Conservation (phyloP, 129 eudicot genomes). For the Cynara cardunculus region DNA sequence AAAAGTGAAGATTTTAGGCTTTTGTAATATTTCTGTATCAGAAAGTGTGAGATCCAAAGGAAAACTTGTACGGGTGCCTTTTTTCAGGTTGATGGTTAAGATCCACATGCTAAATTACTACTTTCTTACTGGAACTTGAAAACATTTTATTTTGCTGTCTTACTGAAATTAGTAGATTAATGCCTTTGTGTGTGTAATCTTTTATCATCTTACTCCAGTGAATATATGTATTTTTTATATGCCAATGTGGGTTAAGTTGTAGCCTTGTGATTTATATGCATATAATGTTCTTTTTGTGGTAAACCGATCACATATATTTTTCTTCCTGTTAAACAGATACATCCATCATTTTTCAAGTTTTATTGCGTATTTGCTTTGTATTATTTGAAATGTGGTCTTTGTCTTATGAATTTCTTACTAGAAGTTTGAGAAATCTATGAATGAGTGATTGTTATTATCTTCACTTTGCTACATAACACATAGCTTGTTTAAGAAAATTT, state of each 20-base stretch:
- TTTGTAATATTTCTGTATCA: background rate
- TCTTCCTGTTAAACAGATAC: background rate
- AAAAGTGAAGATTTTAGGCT: background rate
- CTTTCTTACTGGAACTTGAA: background rate
- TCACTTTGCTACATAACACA: background rate
- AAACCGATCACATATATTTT: background rate
- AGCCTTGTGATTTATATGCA: background rate
- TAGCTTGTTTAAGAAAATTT: background rate
- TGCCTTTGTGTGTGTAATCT: background rate
- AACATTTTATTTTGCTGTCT: background rate
- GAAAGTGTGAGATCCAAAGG: background rate
- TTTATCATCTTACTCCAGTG: background rate
- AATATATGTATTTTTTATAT: background rate
- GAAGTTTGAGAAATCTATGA: background rate
- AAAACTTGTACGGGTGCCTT: background rate
- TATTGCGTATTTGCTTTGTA: background rate
- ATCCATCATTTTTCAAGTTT: background rate
- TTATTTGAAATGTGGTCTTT: background rate
- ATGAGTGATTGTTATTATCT: background rate
- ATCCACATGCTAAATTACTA: background rate
- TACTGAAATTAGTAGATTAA: background rate
- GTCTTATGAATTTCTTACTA: background rate
- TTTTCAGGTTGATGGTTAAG: background rate
- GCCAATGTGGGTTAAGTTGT: constrained; percentile 3
- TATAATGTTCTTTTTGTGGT: background rate